Conservation (phyloP, 305 asterid species). For the Fraxinus latifolia region DNA sequence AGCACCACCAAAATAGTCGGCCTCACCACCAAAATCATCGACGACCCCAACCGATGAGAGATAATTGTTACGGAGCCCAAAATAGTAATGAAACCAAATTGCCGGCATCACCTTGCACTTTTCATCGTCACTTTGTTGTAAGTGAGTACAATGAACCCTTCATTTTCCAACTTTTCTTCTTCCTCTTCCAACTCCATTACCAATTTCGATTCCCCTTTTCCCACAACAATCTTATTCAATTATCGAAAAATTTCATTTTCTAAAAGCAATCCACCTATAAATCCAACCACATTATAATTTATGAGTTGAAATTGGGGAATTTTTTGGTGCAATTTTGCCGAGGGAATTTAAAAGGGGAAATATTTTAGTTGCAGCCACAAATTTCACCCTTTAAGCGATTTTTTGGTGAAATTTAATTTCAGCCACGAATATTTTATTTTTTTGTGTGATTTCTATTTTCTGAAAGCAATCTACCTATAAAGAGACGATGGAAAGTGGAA, state of each 20-base stretch:
- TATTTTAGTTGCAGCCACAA: too few species aligned
- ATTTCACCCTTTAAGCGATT: too few species aligned
- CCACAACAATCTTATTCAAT: slow-evolving; percentile 5
- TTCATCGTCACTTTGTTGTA: slow-evolving; percentile 79
- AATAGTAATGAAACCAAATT: slow-evolving; percentile 66
- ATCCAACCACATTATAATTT: too few species aligned
- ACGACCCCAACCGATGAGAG: slow-evolving; percentile 46
- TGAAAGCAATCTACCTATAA: slow-evolving; percentile 21
- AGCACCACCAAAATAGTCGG: neutral
- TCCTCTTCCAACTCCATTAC: slow-evolving; percentile 25
- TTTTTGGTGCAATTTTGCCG: too few species aligned
- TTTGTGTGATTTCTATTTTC: neutral
- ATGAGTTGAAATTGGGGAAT: too few species aligned
- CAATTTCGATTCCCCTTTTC: slow-evolving; percentile 16
- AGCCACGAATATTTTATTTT: too few species aligned
- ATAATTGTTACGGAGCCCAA: slow-evolving; percentile 65
- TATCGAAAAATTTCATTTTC: neutral
- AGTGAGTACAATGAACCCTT: slow-evolving; percentile 40
- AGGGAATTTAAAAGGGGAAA: too few species aligned
- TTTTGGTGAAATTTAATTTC: too few species aligned
- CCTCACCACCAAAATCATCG: neutral
- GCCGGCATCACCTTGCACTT: neutral
- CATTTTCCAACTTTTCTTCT: slow-evolving; percentile 37
- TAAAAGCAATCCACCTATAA: neutral
- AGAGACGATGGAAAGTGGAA: neutral